Evolutionary conservation across 495 filamentous ascomycete genomes (phyloP).

Genomic region (Neohortaea acidophila): DNA sequence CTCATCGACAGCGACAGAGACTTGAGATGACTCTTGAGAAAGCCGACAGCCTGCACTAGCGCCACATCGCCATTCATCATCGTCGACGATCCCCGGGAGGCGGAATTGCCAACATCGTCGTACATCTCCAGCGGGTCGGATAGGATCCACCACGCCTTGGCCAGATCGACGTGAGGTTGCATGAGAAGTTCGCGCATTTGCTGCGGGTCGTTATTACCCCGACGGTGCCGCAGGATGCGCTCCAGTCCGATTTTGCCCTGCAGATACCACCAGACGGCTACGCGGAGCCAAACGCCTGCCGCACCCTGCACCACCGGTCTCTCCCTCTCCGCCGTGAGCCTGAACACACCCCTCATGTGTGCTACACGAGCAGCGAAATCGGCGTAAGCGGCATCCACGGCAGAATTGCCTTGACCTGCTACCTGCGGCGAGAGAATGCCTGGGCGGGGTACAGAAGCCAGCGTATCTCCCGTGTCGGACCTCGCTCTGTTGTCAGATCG

Average conservation of each 20-base stretch:
- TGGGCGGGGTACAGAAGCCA: background rate
- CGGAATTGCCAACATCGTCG: conserved; percentile 30
- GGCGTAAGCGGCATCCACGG: conserved; percentile 47
- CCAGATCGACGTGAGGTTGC: conserved; percentile 49
- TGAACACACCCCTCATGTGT: conserved; percentile 53
- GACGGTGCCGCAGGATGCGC: conserved; percentile 25
- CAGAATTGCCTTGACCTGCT: conserved; percentile 17
- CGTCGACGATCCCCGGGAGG: conserved; percentile 31
- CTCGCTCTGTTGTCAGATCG: no score
- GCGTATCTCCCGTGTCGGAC: no score
- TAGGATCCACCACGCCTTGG: conserved; percentile 70
- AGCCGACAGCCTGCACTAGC: conserved; percentile 10
- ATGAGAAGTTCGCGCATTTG: conserved; percentile 32
- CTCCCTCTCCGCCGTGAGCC: conserved; percentile 53
- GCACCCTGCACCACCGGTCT: conserved; percentile 42
- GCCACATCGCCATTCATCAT: conserved; percentile 15
- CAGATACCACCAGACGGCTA: conserved; percentile 77
- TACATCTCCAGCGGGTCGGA: conserved; percentile 38
- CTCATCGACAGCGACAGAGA: conserved; percentile 69
- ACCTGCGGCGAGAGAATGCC: conserved; percentile 4
- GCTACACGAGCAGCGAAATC: conserved; percentile 51
- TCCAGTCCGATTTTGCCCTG: conserved; percentile 61
- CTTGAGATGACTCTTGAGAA: conserved; percentile 36
- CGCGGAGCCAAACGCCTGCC: conserved; percentile 43
- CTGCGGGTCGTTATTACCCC: conserved; percentile 27